These are phyloP conservation scores for Panaeolus cyanescens DNA, from an alignment of 768 basidiomycete species.

Conservation along the genomic window DNA sequence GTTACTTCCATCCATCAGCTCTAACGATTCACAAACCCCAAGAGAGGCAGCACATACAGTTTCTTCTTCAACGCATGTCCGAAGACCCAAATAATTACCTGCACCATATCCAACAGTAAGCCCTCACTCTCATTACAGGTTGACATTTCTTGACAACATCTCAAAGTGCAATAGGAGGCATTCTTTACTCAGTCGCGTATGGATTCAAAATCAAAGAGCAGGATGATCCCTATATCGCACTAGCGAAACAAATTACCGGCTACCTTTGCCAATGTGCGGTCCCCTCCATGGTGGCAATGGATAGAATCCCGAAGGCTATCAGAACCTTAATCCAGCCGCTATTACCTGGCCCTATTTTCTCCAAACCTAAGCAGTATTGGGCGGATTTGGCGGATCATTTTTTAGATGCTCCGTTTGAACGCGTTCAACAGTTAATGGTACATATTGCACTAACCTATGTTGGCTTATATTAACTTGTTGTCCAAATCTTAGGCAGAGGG, in stretches of 20 bases:
- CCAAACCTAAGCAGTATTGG: slow-evolving; percentile 3
- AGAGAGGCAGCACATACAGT: slow-evolving; percentile 20
- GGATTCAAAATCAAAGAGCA: slow-evolving; percentile 3
- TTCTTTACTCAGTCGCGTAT: slow-evolving; percentile 11
- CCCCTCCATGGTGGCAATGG: slow-evolving; percentile 3
- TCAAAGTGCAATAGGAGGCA: slow-evolving; percentile 6
- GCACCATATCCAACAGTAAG: slow-evolving; percentile 27
- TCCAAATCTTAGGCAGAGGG: slow-evolving; percentile 2
- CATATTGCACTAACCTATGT: background rate
- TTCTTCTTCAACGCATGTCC: slow-evolving; percentile 23
- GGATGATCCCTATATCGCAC: background rate
- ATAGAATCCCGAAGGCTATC: slow-evolving; percentile 1
- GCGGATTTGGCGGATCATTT: background rate
- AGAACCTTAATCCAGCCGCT: background rate
- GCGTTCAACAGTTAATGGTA: slow-evolving; percentile 3
- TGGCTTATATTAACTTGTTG: background rate
- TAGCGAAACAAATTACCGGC: slow-evolving; percentile 2
- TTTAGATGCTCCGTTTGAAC: background rate
- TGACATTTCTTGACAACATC: slow-evolving; percentile 29
- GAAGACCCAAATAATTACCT: slow-evolving; percentile 20
- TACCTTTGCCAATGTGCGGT: slow-evolving; percentile 3
- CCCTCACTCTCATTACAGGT: slow-evolving; percentile 37
- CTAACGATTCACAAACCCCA: slow-evolving; percentile 18
- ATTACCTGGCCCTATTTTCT: slow-evolving; percentile 3
- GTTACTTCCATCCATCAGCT: slow-evolving; percentile 21